phyloP scores from a whole-genome alignment of 345 rosid genomes.

The Murraya koenigii region DNA sequence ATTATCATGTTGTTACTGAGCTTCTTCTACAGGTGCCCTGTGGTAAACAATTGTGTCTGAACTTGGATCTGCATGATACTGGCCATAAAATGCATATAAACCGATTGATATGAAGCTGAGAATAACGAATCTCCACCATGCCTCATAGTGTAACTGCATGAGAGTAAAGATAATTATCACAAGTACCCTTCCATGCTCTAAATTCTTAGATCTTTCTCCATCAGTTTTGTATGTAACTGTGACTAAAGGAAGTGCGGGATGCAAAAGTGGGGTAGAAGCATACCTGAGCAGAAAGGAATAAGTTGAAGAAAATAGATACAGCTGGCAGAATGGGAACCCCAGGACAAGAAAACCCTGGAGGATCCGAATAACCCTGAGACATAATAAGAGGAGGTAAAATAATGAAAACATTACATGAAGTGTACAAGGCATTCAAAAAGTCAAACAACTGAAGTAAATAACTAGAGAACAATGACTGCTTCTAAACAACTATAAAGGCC shows the following conservation, averaged over 20 bases:
- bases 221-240: background rate
- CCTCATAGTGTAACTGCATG: conserved; percentile 85
- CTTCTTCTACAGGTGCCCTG: conserved; percentile 49
- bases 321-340: conserved; percentile 81
- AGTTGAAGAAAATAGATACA: conserved; percentile 83
- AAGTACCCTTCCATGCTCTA: background rate
- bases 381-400: conserved; percentile 4
- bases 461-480: background rate
- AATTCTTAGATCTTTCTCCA: conserved; percentile 8
- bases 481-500: background rate
- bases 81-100: conserved; percentile 79
- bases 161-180: conserved; percentile 4
- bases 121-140: conserved; percentile 78
- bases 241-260: background rate
- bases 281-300: conserved; percentile 97
- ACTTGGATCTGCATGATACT: conserved; percentile 64
- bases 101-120: conserved; percentile 60
- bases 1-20: background rate
- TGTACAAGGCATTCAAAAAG: background rate
- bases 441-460: background rate
- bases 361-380: conserved; percentile 53
- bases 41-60: conserved; percentile 53
- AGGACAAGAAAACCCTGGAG: conserved; percentile 83
- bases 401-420: background rate
- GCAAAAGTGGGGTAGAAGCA: background rate